Percentiles rank a stretch among this genome's conserved stretches.
Conservation (phyloP, 208 protist genomes). For the Giardia duodenalis region DNA sequence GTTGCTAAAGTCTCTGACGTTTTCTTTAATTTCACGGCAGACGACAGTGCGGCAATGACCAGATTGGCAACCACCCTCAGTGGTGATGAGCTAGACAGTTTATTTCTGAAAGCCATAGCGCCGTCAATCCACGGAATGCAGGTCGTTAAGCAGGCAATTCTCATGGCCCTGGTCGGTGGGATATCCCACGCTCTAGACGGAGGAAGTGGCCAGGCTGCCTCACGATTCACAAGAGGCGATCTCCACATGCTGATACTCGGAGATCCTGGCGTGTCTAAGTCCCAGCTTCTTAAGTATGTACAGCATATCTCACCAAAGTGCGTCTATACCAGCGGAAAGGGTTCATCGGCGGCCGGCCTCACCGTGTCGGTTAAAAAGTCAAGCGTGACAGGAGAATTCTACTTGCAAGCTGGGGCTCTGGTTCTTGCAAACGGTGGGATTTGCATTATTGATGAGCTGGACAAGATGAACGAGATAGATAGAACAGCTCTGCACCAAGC, state of each 20-base stretch:
- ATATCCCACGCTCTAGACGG: background rate
- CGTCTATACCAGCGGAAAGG: slow-evolving; percentile 94
- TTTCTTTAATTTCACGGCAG: background rate
- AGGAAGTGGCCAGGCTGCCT: background rate
- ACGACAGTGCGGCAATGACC: background rate
- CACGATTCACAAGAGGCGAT: background rate
- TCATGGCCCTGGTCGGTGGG: slow-evolving; percentile 65
- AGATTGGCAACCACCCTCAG: background rate
- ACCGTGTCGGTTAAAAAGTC: slow-evolving; percentile 94
- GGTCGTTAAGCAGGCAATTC: slow-evolving; percentile 76
- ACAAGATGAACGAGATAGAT: slow-evolving; percentile 98
- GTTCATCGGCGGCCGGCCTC: slow-evolving; percentile 87
- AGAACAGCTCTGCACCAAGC: slow-evolving; percentile 40
- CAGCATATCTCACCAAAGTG: slow-evolving; percentile 85
- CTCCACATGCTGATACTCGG: background rate
- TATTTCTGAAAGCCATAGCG: slow-evolving; percentile 62
- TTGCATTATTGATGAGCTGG: slow-evolving; percentile 96
- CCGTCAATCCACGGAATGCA: slow-evolving; percentile 92
- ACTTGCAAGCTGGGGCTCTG: slow-evolving; percentile 70
- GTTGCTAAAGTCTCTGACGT: background rate
- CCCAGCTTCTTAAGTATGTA: slow-evolving; percentile 92
- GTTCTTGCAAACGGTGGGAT: slow-evolving; percentile 35
- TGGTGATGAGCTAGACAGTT: background rate
- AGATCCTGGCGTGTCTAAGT: slow-evolving; percentile 81
- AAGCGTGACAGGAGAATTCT: slow-evolving; percentile 78